Conservation (phyloP, 2,329 filamentous ascomycete species). For the Diaporthe destruens region DNA sequence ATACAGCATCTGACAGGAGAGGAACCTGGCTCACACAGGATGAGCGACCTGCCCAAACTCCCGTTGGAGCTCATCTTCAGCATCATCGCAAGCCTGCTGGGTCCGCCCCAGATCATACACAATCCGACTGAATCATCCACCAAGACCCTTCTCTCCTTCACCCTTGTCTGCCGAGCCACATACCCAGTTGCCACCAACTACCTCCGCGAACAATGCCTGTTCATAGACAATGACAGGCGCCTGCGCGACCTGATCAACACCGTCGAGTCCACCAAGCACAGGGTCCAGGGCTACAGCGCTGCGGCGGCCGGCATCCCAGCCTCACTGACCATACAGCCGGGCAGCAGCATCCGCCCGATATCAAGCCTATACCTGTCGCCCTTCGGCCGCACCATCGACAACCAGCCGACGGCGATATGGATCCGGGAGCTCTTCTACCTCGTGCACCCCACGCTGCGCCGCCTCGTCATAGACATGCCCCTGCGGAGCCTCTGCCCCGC, state of each 20-base stretch:
- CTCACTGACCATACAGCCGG: conserved; percentile 41
- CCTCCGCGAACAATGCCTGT: conserved; percentile 60
- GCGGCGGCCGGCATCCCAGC: not conserved
- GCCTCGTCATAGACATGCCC: conserved; percentile 63
- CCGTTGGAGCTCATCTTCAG: conserved; percentile 38
- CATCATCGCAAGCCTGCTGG: conserved; percentile 34
- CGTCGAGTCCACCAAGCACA: conserved; percentile 50
- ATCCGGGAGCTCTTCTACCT: conserved; percentile 58
- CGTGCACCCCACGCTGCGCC: conserved; percentile 55
- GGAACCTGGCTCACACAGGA: not conserved
- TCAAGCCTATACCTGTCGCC: conserved; percentile 58
- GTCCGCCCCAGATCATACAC: conserved; percentile 46
- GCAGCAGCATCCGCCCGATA: conserved; percentile 51
- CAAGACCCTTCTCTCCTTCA: conserved; percentile 59
- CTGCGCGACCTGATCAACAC: conserved; percentile 52
- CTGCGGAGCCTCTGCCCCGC: conserved; percentile 57
- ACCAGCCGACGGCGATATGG: conserved; percentile 55
- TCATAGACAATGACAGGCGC: conserved; percentile 55
- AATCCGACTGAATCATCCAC: conserved; percentile 55
- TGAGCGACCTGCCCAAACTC: conserved; percentile 12
- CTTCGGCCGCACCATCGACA: conserved; percentile 53
- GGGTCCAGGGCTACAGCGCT: conserved; percentile 27
- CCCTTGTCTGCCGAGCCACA: conserved; percentile 57
- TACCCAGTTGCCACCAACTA: conserved; percentile 55
- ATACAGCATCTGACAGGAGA: not conserved